A percentile compares a stretch with the other conserved stretches of the same genome.
Evolutionary conservation across 345 rosid genomes (phyloP).

Genomic region (Populus nigra): DNA sequence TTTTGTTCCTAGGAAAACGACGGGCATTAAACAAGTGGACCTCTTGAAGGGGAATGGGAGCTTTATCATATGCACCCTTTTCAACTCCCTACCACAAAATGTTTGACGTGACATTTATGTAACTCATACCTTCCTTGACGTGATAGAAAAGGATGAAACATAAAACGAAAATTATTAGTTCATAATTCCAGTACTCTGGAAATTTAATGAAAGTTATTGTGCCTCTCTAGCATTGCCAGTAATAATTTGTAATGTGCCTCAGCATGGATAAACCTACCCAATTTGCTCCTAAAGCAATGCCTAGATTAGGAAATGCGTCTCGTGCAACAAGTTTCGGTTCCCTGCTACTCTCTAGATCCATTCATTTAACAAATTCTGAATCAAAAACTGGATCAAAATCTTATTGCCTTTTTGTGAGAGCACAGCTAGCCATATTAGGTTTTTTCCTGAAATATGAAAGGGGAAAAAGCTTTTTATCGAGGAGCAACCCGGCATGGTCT

Average conservation of each 20-base stretch:
- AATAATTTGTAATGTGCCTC: no score
- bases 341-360: neutral
- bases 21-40: slow-evolving; percentile 10
- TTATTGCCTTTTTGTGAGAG: neutral
- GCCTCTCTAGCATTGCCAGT: no score
- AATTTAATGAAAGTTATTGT: no score
- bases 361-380: neutral
- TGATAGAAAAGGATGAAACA: neutral
- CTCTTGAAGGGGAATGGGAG: neutral
- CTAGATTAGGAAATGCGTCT: neutral
- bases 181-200: no score
- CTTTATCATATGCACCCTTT: slow-evolving; percentile 7
- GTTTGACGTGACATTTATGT: slow-evolving; percentile 10
- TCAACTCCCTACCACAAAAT: slow-evolving; percentile 8
- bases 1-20: slow-evolving; percentile 5
- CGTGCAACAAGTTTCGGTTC: neutral
- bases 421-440: neutral
- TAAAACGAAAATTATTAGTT: neutral
- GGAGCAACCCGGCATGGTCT: neutral
- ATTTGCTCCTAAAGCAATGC: neutral
- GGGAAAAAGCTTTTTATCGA: neutral
- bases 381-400: neutral
- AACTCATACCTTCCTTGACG: neutral
- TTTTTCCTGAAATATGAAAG: neutral
- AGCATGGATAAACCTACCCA: no score